phyloP scores from a whole-genome alignment of 192 early-diverging fungal species.

The Backusella australiensis region DNA sequence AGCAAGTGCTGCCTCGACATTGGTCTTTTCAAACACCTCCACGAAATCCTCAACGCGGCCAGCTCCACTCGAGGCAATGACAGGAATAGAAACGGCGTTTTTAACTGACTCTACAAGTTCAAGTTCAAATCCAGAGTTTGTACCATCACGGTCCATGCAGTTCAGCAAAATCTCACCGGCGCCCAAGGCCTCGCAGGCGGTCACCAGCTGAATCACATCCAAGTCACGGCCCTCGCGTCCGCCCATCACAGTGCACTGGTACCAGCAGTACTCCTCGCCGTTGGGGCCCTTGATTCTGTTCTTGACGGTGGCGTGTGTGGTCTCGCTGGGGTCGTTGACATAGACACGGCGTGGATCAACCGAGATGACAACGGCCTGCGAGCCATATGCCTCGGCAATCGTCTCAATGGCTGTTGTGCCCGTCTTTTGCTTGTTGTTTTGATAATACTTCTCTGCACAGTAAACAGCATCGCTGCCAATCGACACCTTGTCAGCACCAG shows the following conservation, averaged over 20 bases:
- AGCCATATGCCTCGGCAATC: conserved; percentile 92
- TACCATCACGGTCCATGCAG: conserved; percentile 99
- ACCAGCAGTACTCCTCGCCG: conserved; percentile 96
- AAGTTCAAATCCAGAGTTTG: conserved; percentile 94
- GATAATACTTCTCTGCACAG: conserved; percentile 84
- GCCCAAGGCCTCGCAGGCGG: conserved; percentile 84
- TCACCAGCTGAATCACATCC: conserved; percentile 90
- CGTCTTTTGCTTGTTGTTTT: conserved; percentile 45
- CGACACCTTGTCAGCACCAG: conserved; percentile 98
- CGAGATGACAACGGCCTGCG: conserved; percentile 97
- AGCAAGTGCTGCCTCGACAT: conserved; percentile 94
- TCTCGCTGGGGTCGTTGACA: conserved; percentile 71
- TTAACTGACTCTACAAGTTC: conserved; percentile 82
- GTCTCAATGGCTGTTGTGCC: conserved; percentile 92
- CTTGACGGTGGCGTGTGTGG: conserved; percentile 73
- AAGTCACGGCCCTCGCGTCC: conserved; percentile 94
- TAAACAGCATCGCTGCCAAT: conserved; percentile 99
- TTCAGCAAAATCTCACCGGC: conserved; percentile 98
- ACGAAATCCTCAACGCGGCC: conserved; percentile 85
- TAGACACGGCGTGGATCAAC: conserved; percentile 97
- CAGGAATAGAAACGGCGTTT: conserved; percentile 82
- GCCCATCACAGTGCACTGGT: conserved; percentile 98
- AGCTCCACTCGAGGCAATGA: conserved; percentile 97
- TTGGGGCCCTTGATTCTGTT: conserved; percentile 80
- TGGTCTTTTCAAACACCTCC: conserved; percentile 80